phyloP scores from a whole-genome alignment of 768 basidiomycete species.

The Russula dissimulans region DNA sequence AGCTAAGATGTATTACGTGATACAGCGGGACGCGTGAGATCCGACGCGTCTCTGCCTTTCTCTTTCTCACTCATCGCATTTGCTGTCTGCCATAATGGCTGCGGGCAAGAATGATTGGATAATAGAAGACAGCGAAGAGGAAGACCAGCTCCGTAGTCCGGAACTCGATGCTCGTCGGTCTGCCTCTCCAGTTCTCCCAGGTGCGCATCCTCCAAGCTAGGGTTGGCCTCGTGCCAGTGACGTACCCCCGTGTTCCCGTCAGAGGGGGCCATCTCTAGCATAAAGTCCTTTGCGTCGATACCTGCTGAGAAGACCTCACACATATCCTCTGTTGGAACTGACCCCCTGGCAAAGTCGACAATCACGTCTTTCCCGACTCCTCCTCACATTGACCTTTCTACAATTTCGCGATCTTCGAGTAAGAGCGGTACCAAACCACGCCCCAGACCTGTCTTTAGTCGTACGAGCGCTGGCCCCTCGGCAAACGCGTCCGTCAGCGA shows the following conservation, averaged over 20 bases:
- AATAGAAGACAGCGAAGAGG: slow-evolving; percentile 19
- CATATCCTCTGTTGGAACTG: slow-evolving; percentile 11
- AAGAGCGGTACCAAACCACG: slow-evolving; percentile 6
- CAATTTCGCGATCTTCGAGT: slow-evolving; percentile 9
- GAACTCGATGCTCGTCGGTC: background rate
- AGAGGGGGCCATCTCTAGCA: slow-evolving; percentile 11
- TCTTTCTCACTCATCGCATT: background rate
- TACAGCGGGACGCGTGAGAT: too few relatives aligned
- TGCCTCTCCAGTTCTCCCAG: background rate
- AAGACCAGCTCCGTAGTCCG: slow-evolving; percentile 2
- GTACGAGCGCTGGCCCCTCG: background rate
- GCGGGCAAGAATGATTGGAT: slow-evolving; percentile 11
- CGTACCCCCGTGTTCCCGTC: background rate
- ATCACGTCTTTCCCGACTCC: slow-evolving; percentile 11
- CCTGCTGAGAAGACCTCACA: background rate
- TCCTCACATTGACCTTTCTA: background rate
- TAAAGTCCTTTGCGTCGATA: slow-evolving; percentile 11
- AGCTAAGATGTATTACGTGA: background rate
- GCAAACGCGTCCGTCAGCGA: slow-evolving; percentile 9
- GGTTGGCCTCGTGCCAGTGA: slow-evolving; percentile 9
- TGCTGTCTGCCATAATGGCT: background rate
- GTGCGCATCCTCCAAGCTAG: slow-evolving; percentile 5
- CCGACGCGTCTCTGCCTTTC: background rate
- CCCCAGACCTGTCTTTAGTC: slow-evolving; percentile 15
- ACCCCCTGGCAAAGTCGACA: background rate